Percentiles rank a stretch among this genome's conserved stretches.
Evolutionary conservation across 2,329 filamentous ascomycete species (phyloP).

Genomic region (Trichoderma sp.): DNA sequence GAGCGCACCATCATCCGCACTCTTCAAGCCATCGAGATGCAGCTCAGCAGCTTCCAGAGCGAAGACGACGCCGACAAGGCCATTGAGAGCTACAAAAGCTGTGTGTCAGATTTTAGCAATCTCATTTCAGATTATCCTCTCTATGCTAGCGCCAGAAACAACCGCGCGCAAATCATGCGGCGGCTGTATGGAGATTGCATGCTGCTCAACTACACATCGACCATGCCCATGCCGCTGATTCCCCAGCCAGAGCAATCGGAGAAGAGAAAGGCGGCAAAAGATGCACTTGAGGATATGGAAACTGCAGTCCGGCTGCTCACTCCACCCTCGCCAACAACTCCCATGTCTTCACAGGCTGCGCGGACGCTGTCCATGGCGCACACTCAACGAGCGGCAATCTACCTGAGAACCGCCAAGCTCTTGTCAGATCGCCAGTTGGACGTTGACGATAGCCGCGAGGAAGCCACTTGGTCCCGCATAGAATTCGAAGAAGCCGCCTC

Average conservation of each 20-base stretch:
- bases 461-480: constrained; percentile 52
- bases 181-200: constrained; percentile 63
- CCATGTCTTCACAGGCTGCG: constrained; percentile 64
- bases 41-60: constrained; percentile 47
- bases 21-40: constrained; percentile 57
- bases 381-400: constrained; percentile 69
- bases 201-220: constrained; percentile 45
- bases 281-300: constrained; percentile 56
- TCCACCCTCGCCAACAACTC: constrained; percentile 50
- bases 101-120: constrained; percentile 51
- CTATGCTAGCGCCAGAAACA: constrained; percentile 75
- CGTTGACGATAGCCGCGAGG: constrained; percentile 43
- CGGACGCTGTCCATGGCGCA: constrained; percentile 69
- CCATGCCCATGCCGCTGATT: constrained; percentile 45
- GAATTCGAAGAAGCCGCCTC: constrained; percentile 65
- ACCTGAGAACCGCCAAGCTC: constrained; percentile 60
- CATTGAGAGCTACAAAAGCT: constrained; percentile 48
- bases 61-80: constrained; percentile 40
- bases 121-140: constrained; percentile 60
- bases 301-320: constrained; percentile 60
- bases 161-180: constrained; percentile 68
- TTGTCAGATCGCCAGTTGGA: constrained; percentile 40
- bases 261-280: constrained; percentile 41
- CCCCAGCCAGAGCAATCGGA: constrained; percentile 40
- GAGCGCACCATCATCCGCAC: constrained; percentile 56